Base-by-base conservation (phyloP, 192 early-diverging fungal species). In the Funneliformis mosseae region DNA sequence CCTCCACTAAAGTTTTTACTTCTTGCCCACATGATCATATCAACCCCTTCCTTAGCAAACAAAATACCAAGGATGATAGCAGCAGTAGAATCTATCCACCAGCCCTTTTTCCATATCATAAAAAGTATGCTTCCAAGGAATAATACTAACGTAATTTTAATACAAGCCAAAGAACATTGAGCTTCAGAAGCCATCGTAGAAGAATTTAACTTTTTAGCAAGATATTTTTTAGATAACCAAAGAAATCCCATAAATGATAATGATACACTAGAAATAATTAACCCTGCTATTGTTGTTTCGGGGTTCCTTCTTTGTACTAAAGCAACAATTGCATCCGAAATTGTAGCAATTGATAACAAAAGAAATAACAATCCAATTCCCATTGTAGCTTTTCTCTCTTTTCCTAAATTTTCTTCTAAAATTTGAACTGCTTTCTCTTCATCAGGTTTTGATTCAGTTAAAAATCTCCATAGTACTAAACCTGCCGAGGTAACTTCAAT, bases 1-100 rank as follows among this genome's bases (percentile, higher is more conserved):
- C 76, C 61, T n/a, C 76, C 76, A 77, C 46, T 27, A 66, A 77
- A 77, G 42, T 62, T 18, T 77, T 77, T 77, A 27, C 61, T 46
- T n/a, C 33, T 77, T 12, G 76, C 59, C 61, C 62, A 48, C 16
- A 77, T n/a, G 27, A 77, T 48, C 45, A 77, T 64, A 27, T 66
- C 76, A 0, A 66, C 23, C 21, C 76, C 76, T 46, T 77, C 76
- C 33, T 64, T 77, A 10, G 62, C 61, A 41, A 77, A 77, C 8
- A 77, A 64, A 25, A 62, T 2, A 7, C 61, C 62, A 25, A 77
- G 42, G 27, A 77, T 66, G 21, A 77, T 66, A 10, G 76, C 76
- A 25, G 42, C 61, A 66, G 9, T 10, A 16, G 76, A 42, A 77
- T 77, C 76, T 46, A 77, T 8, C 76, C 76, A 77, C 62, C 76